Base-by-base conservation (phyloP, 805 yeast genomes). In the Suhomyces canberraensis region DNA sequence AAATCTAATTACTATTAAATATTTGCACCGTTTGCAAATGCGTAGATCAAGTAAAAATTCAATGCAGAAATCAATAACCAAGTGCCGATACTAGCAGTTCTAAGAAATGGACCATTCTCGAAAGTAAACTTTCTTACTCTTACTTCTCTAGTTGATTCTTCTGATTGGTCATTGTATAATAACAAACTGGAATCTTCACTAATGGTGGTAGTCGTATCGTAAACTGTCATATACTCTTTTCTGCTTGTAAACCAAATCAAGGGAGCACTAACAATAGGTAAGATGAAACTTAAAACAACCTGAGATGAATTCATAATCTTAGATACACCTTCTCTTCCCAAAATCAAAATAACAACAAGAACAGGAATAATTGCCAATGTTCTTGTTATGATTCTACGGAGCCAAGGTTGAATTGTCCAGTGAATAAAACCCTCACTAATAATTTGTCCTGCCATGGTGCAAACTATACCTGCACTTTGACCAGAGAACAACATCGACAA, bases 401-500 rank as follows among this genome's bases (percentile, higher is more conserved):
- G 48, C 74, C 74, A 69, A 1, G 74, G 73, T 36, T 51, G 47
- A 31, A 69, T 44, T 1, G 69, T 47, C 74, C 74, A 69, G 42
- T 66, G 65, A 32, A 69, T 65, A 44, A 69, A 69, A 0, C 74
- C 74, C 42, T 69, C 74, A 25, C 68, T 59, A 11, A 69, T 58
- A 37, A 69, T 69, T 46, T 69, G 74, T 9, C 74, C 74, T 2
- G 74, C 70, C 74, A 69, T 69, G 3, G 74, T 69, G 46, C 74
- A 69, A 9, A 69, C 74, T 25, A 69, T 68, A 11, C 74, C 74
- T 4, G 74, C 74, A 44, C 71, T 64, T 40, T 69, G 74, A 19
- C 74, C 74, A 1, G 73, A 60, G 37, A 66, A 69, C 14, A 69
- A 47, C 74, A 69, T 69, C 0, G 73, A 68, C 25, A 67, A 54